These are phyloP conservation scores for Neurospora sp. DNA, from an alignment of 495 filamentous ascomycete species.

Conservation along the genomic window DNA sequence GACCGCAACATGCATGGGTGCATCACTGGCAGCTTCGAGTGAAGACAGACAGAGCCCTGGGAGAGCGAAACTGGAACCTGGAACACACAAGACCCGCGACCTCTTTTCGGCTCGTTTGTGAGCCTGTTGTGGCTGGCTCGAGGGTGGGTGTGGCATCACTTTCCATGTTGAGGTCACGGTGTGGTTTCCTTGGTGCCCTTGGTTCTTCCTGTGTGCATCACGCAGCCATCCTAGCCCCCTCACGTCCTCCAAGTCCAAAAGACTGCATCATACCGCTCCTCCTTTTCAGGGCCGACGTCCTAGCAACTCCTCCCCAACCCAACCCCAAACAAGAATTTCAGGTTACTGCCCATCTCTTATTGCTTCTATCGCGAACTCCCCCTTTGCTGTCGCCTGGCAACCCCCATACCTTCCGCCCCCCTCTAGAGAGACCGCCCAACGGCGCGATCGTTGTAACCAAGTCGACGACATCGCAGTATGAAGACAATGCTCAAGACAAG, in stretches of 20 bases:
- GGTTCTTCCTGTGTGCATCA: background rate
- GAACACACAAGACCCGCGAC: background rate
- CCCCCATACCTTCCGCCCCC: constrained; percentile 1
- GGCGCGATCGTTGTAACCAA: background rate
- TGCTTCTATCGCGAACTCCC: constrained; percentile 1
- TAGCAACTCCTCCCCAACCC: background rate
- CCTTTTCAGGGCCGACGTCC: background rate
- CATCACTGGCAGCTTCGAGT: background rate
- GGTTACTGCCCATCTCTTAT: background rate
- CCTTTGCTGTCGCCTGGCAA: constrained; percentile 11
- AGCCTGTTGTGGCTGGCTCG: background rate
- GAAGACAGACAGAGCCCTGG: background rate
- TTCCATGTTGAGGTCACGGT: background rate
- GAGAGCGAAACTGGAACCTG: background rate
- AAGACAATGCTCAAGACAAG: constrained; percentile 41
- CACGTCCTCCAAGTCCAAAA: background rate
- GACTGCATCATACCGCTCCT: background rate
- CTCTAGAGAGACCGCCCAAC: constrained; percentile 4
- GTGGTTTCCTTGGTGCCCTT: background rate
- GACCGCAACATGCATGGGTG: background rate
- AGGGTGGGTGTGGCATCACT: background rate
- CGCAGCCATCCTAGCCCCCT: background rate
- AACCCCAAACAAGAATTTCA: background rate
- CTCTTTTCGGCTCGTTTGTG: background rate
- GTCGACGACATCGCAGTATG: constrained; percentile 15